Evolutionary conservation across 257 asterid genomes (phyloP), one percentile per base, ranked within the genome.

Genomic region (Anisodus tanguticus): DNA sequence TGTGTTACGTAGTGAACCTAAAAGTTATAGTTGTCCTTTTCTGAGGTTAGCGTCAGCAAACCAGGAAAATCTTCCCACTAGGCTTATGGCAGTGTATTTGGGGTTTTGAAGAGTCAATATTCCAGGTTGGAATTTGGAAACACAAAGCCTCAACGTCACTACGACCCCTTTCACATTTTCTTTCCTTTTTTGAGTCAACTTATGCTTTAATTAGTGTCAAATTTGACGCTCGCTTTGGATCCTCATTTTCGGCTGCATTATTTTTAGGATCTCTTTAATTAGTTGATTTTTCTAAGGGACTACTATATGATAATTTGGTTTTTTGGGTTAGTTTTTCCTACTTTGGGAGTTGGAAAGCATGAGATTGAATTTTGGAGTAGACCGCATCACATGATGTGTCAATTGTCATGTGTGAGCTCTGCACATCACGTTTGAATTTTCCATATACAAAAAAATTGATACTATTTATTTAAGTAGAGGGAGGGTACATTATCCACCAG

Each of bases 41-140:
- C 37, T 70, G 5, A 2, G 9, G 79, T 43, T 55, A 70, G 54
- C 35, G 37, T 16, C 8, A 45, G 9, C 39, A n/a, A 71, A 45
- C 13, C 2, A 47, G 58, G 19, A 45, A 71, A 0, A 51, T 71
- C 58, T 9, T 11, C 57, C 31, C 58, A 71, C 58, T 9, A 16
- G 22, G 79, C 55, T 8, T 69, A 41, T 69, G 55, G 35, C 35
- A 31, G 13, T 4, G 17, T 71, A 43, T 0, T 17, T 3, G 37
- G 57, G 57, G 49, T 11, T n/a, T 47, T 72, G 80, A 71, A 9
- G 80, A 72, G 35, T 72, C 80, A 47, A 72, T 4, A 47, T 72
- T 72, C 59, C 59, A 10, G 79, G n/a, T 71, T 71, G 39, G 60
- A 13, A 55, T 12, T 4, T 55, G 60, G 80, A 71, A 72, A 5